Evolutionary conservation across 169 alveolate species (phyloP), one percentile per base, ranked within the genome.

Genomic region (Amoebophrya sp.): DNA sequence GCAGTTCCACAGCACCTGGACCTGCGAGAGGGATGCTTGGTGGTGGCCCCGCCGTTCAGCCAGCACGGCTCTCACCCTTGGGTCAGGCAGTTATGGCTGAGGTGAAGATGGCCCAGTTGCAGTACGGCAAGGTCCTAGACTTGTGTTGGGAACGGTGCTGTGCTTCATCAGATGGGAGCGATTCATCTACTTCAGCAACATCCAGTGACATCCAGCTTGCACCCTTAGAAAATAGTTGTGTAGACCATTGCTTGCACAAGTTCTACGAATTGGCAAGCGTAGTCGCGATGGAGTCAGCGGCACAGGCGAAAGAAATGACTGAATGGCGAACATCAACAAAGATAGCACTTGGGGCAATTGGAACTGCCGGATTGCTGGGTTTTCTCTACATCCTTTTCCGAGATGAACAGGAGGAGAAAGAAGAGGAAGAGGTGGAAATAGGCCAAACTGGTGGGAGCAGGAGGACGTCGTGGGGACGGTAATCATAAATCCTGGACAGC

Each of bases 61-160:
- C 10, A 23, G 76, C 76, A 23, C 76, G 76, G 83, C 83, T 65
- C 2, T 65, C 83, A 26, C 39, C 83, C 2, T 1, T 65, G 2
- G 83, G 83, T 65, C 2, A 29, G 36, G 83, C 83, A 1, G 83
- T 65, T 6, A 65, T 65, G 12, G 33, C 83, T 10, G 83, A 65
- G 33, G 83, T 65, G 33, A 65, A 65, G 33, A 65, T 65, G 83
- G 83, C 83, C 18, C 83, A 65, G 83, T 26, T 65, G 83, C 83
- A 65, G n/a, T 65, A n/a, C 76, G 76, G n/a, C 76, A 53, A 53
- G 23, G 83, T 65, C 36, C 83, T 26, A 26, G 83, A 65, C 26
- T 0, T 65, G 38, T 65, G 83, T 18, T 65, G 83, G 83, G 83
- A 65, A 26, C 83, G 83, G 33, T 65, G 83, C 83, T 6, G 2